phyloP scores from a whole-genome alignment of 163 green algal species.

The Picocystis sp. region DNA sequence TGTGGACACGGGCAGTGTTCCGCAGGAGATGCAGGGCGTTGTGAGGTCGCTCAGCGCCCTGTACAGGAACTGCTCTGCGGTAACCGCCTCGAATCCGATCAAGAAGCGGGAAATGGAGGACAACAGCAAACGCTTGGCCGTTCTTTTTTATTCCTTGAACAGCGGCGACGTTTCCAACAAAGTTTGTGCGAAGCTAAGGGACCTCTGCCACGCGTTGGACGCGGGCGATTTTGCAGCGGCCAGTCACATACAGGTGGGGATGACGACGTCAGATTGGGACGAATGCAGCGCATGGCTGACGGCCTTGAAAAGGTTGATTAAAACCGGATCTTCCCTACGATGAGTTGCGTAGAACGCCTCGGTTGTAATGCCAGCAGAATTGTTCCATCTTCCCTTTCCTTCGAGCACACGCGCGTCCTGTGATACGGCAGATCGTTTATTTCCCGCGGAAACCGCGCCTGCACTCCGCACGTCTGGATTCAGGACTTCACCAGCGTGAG shows the following conservation, averaged over 20 bases:
- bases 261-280: constrained; percentile 89
- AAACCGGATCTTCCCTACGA: constrained; percentile 21
- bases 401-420: no score
- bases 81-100: constrained; percentile 10
- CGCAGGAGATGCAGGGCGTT: constrained; percentile 37
- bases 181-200: constrained; percentile 46
- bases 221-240: constrained; percentile 56
- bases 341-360: no score
- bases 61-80: constrained; percentile 22
- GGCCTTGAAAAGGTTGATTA: constrained; percentile 87
- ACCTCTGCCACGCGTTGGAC: constrained; percentile 68
- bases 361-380: no score
- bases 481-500: constrained; percentile 52
- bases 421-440: no score
- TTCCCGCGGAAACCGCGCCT: no score
- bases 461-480: no score
- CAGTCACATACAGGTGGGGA: constrained; percentile 37
- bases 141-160: constrained; percentile 81
- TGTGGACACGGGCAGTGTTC: constrained; percentile 47
- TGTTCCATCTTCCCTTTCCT: no score
- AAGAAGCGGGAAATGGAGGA: constrained; percentile 90
- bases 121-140: constrained; percentile 67
- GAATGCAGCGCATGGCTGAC: constrained; percentile 79
- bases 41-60: constrained; percentile 44
- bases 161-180: constrained; percentile 42